Evolutionary conservation across 306 rosid species (phyloP).

Genomic region (Albizia julibrissin): DNA sequence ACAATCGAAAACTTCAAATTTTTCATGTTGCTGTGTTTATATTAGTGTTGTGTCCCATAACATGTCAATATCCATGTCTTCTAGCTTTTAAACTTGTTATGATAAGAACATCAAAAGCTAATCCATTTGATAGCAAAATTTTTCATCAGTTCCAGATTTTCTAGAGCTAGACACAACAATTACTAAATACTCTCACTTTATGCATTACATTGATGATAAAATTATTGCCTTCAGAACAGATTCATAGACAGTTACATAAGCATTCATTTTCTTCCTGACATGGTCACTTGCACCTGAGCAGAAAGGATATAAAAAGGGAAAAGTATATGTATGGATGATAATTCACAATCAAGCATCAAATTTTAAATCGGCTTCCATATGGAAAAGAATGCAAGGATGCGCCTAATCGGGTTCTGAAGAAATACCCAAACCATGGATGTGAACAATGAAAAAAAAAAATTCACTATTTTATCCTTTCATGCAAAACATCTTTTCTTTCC

Average conservation of each 20-base stretch:
- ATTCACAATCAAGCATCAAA: not conserved
- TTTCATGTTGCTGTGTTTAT: not conserved
- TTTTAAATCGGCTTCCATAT: not conserved
- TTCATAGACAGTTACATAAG: not conserved
- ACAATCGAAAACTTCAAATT: not conserved
- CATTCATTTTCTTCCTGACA: not conserved
- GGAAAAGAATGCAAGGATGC: not conserved
- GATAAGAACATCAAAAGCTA: not conserved
- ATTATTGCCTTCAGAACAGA: not conserved
- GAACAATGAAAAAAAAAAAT: not conserved
- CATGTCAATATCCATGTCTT: not conserved
- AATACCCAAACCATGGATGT: not conserved
- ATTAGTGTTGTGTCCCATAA: not conserved
- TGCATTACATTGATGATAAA: not conserved
- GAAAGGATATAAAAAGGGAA: not conserved
- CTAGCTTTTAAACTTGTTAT: not conserved
- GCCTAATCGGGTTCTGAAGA: not conserved
- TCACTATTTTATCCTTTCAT: not conserved
- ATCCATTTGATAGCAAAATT: constrained; percentile 11
- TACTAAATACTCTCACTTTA: not conserved
- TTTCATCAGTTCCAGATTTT: not conserved
- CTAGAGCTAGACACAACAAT: not conserved
- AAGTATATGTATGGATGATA: not conserved
- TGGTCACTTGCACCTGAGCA: not conserved
- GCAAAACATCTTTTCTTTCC: not conserved